A percentile compares a stretch with the other conserved stretches of the same genome.
Evolutionary conservation across 305 asterid species (phyloP).

Genomic region (Petunia hybrid): DNA sequence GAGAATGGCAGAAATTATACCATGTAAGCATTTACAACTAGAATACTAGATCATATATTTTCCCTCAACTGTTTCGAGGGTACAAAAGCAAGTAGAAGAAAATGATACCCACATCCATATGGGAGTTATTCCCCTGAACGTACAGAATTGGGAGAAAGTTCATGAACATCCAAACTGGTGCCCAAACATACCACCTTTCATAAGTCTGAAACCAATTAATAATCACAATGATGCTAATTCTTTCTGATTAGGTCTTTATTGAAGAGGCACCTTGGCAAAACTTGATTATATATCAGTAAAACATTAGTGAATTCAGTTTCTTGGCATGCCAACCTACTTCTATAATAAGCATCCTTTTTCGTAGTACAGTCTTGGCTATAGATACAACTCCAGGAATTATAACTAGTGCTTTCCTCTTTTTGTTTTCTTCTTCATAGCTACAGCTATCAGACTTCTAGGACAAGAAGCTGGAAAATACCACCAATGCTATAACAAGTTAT

Average conservation of each 20-base stretch:
- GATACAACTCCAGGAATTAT: slow-evolving; percentile 19
- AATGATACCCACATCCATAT: background rate
- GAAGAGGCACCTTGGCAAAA: background rate
- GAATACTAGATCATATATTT: background rate
- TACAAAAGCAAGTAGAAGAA: background rate
- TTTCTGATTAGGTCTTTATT: background rate
- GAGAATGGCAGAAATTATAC: background rate
- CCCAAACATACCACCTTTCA: background rate
- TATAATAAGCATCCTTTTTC: slow-evolving; percentile 12
- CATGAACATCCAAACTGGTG: background rate
- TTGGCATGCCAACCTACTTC: background rate
- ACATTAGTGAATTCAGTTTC: background rate
- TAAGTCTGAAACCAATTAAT: background rate
- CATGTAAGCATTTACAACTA: background rate
- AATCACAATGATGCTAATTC: background rate
- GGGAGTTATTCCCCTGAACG: background rate
- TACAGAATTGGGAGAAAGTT: background rate
- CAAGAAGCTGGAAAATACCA: too few species aligned
- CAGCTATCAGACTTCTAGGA: too few species aligned
- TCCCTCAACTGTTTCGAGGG: background rate
- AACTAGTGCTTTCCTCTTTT: background rate
- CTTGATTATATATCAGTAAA: background rate
- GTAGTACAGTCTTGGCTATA: background rate
- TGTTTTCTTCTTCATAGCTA: too few species aligned
- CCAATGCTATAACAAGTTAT: too few species aligned